Percentiles rank a stretch among this genome's conserved stretches.
Evolutionary conservation across 768 basidiomycete species (phyloP).

Genomic region (Auricularia sp.): DNA sequence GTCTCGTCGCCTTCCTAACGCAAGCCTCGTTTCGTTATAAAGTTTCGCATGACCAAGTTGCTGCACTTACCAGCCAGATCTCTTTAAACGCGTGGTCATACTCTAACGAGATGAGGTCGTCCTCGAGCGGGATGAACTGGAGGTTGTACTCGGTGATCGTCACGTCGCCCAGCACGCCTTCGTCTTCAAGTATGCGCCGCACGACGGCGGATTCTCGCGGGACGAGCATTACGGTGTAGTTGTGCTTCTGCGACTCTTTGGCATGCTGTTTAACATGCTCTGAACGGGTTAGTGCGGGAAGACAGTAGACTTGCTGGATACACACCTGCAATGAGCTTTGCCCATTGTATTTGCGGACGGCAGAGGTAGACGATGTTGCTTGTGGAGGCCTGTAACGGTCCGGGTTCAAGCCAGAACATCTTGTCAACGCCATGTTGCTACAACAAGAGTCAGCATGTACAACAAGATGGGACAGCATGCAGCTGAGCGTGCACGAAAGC

Average conservation of each 20-base stretch:
- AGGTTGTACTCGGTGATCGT: conserved; percentile 79
- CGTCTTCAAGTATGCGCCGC: conserved; percentile 79
- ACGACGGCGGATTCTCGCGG: conserved; percentile 84
- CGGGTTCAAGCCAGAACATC: conserved; percentile 98
- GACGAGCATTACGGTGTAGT: conserved; percentile 78
- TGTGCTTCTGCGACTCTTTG: conserved; percentile 61
- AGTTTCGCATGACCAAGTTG: conserved; percentile 1
- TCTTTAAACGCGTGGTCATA: conserved; percentile 77
- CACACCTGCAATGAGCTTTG: conserved; percentile 87
- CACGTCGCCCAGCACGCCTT: conserved; percentile 96
- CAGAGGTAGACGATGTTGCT: conserved; percentile 90
- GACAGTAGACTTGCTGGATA: conserved; percentile 10
- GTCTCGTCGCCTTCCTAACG: conserved; percentile 87
- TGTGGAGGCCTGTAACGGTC: conserved; percentile 71
- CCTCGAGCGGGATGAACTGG: conserved; percentile 87
- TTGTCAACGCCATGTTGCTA: conserved; percentile 99
- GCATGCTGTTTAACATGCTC: conserved; percentile 86
- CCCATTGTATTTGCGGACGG: conserved; percentile 71
- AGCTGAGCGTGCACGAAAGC: no score
- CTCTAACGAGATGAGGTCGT: conserved; percentile 88
- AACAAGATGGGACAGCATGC: neutral
- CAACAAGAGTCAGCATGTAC: neutral
- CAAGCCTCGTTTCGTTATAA: neutral
- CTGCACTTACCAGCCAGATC: conserved; percentile 69
- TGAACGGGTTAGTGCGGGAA: conserved; percentile 28